These are phyloP conservation scores for Carex sylvatica DNA, from an alignment of 202 grass and related monocot species.

Conservation along the genomic window DNA sequence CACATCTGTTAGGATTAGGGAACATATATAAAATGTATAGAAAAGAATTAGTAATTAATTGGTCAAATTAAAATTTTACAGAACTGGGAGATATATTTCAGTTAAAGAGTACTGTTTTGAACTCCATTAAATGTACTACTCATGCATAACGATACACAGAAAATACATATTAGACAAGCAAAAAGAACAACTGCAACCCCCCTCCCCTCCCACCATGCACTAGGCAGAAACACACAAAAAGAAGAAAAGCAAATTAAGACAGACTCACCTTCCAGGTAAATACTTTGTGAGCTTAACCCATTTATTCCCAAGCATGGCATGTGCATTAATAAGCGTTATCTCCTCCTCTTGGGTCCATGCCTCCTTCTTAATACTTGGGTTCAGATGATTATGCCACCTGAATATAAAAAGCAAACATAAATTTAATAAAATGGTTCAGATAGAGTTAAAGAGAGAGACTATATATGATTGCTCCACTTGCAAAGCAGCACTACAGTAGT, in stretches of 20 bases:
- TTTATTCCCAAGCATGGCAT: constrained; percentile 90
- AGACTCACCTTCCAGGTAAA: constrained; percentile 85
- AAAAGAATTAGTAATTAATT: neutral
- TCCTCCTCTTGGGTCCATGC: constrained; percentile 98
- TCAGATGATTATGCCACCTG: constrained; percentile 99
- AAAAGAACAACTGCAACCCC: neutral
- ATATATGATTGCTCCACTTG: neutral
- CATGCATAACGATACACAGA: neutral
- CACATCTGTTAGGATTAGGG: constrained; percentile 44
- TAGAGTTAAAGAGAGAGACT: neutral
- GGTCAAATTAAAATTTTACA: neutral
- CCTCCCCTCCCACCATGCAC: neutral
- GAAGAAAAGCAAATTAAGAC: neutral
- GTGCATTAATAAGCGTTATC: constrained; percentile 85
- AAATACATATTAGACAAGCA: neutral
- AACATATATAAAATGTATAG: constrained; percentile 29
- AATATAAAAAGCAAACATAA: constrained; percentile 38
- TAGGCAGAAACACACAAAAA: neutral
- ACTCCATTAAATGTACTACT: neutral
- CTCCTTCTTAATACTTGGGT: constrained; percentile 93
- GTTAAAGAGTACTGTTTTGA: neutral
- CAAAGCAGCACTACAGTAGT: neutral
- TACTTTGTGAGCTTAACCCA: constrained; percentile 93
- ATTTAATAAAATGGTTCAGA: neutral
- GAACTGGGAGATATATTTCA: neutral